Percentiles rank a stretch among this genome's conserved stretches.
Evolutionary conservation across 2,329 filamentous ascomycete species (phyloP).

Genomic region (Monosporascus cannonballus): DNA sequence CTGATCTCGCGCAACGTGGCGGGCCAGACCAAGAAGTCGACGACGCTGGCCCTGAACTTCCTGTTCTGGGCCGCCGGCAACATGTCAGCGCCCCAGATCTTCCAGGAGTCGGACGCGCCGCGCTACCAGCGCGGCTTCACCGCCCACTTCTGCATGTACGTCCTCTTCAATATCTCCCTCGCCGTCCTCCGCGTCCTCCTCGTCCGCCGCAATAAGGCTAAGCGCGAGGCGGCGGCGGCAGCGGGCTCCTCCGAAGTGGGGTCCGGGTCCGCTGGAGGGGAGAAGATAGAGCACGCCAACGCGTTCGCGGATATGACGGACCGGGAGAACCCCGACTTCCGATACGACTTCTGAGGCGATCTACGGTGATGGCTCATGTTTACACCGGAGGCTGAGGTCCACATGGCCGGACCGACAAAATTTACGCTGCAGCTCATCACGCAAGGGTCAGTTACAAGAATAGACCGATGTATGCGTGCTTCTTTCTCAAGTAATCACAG

Average conservation of each 20-base stretch:
- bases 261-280: background rate
- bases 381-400: no score
- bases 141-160: conserved; percentile 29
- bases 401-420: no score
- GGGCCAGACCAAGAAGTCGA: conserved; percentile 37
- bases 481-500: no score
- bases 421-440: no score
- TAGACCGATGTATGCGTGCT: no score
- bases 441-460: no score
- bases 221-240: conserved; percentile 4
- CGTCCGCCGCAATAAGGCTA: conserved; percentile 16
- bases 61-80: conserved; percentile 36
- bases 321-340: conserved; percentile 12
- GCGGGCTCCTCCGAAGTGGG: background rate
- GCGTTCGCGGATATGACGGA: conserved; percentile 12
- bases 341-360: conserved; percentile 1
- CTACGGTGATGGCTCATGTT: no score
- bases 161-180: conserved; percentile 25
- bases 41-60: conserved; percentile 33
- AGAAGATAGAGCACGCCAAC: conserved; percentile 6
- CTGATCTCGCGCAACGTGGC: conserved; percentile 35
- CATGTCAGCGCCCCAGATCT: conserved; percentile 35
- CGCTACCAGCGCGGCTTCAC: conserved; percentile 29
- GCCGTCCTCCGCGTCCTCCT: conserved; percentile 18
- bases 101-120: conserved; percentile 27